These are phyloP conservation scores for Ophiocordyceps sinensis DNA, from an alignment of 2,329 filamentous ascomycete genomes.

Conservation along the genomic window DNA sequence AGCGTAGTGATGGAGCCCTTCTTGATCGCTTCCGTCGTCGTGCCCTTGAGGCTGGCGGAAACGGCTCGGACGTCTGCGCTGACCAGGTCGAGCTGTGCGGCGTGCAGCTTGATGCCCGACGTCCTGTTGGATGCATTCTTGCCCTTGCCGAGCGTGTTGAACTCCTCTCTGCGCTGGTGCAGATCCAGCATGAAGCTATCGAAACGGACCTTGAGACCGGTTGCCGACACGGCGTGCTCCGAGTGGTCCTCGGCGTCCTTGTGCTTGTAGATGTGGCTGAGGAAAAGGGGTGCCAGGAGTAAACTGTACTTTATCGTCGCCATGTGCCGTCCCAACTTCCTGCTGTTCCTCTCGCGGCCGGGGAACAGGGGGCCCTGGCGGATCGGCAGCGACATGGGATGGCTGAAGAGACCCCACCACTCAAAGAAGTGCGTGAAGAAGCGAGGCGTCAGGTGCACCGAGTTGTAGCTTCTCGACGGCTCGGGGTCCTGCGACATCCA, in stretches of 20 bases:
- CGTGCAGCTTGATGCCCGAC: slow-evolving; percentile 89
- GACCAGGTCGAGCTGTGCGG: slow-evolving; percentile 82
- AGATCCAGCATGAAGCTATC: slow-evolving; percentile 97
- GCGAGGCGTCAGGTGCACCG: slow-evolving; percentile 81
- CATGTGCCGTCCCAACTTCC: slow-evolving; percentile 93
- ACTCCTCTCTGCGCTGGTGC: slow-evolving; percentile 86
- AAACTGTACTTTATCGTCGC: slow-evolving; percentile 99
- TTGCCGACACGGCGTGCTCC: slow-evolving; percentile 68
- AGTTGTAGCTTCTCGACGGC: slow-evolving; percentile 85
- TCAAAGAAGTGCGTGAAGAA: slow-evolving; percentile 98
- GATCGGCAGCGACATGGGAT: slow-evolving; percentile 85
- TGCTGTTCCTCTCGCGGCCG: slow-evolving; percentile 87
- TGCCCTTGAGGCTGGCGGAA: slow-evolving; percentile 76
- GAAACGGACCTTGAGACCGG: slow-evolving; percentile 88
- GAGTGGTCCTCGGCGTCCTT: slow-evolving; percentile 83
- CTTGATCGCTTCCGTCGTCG: slow-evolving; percentile 62
- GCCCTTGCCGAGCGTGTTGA: slow-evolving; percentile 66
- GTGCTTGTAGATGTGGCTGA: slow-evolving; percentile 97
- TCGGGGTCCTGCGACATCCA: slow-evolving; percentile 66
- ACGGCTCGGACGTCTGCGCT: slow-evolving; percentile 86
- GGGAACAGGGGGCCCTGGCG: slow-evolving; percentile 87
- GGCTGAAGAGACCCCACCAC: slow-evolving; percentile 96
- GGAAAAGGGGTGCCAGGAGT: slow-evolving; percentile 78
- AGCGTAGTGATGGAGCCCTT: slow-evolving; percentile 37
- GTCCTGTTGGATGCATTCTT: slow-evolving; percentile 66